Percentiles rank a stretch among this genome's conserved stretches.
Conservation (phyloP, 2,329 filamentous ascomycete genomes). For the Verticillium klebahnii region DNA sequence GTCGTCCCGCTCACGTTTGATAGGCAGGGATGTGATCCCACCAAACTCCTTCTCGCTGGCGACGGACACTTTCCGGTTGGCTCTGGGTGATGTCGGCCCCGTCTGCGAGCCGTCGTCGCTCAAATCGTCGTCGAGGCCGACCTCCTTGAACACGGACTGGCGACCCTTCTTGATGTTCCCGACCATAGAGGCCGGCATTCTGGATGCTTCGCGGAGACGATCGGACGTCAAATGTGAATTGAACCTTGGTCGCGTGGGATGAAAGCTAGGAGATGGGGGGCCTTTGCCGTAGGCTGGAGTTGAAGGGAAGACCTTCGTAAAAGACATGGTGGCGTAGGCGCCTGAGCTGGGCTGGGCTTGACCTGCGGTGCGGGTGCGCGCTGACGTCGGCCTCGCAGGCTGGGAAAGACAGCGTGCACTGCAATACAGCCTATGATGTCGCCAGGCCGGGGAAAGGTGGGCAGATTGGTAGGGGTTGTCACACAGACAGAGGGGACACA, state of each 20-base stretch:
- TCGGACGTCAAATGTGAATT: slow-evolving; percentile 47
- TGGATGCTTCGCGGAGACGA: slow-evolving; percentile 44
- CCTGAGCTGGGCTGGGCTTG: background rate
- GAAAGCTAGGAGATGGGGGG: slow-evolving; percentile 5
- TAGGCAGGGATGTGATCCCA: slow-evolving; percentile 19
- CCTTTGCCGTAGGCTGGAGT: background rate
- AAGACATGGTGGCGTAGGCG: background rate
- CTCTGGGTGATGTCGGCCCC: slow-evolving; percentile 1
- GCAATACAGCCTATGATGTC: background rate
- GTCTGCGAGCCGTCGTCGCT: slow-evolving; percentile 13
- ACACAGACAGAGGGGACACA: background rate
- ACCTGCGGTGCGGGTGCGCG: background rate
- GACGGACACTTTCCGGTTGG: slow-evolving; percentile 7
- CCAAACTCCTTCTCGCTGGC: slow-evolving; percentile 25
- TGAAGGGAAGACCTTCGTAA: background rate
- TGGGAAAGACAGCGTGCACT: background rate
- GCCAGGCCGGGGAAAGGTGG: background rate
- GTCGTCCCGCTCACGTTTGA: slow-evolving; percentile 3
- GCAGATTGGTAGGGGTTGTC: background rate
- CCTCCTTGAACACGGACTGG: slow-evolving; percentile 48
- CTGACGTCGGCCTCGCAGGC: background rate
- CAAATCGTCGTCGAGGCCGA: slow-evolving; percentile 36
- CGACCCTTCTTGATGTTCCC: slow-evolving; percentile 45
- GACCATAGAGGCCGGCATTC: slow-evolving; percentile 31
- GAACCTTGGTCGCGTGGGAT: slow-evolving; percentile 39